Base-by-base conservation (phyloP, 306 rosid genomes). In the Fagus sylvatica region DNA sequence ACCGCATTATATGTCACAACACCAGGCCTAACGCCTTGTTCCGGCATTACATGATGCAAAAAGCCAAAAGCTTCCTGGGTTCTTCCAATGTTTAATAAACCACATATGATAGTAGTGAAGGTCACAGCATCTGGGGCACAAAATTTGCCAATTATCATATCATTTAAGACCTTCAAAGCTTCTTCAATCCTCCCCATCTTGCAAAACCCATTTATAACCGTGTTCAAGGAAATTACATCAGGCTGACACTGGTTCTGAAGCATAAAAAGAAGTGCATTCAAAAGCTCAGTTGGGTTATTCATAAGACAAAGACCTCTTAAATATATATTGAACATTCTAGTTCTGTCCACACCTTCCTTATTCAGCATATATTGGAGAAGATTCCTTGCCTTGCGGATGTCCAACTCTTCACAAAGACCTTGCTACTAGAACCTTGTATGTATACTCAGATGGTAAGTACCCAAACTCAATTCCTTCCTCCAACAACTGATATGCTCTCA, bases 401-500 rank as follows among this genome's bases (percentile, higher is more conserved):
- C 89, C 12, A 74, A 67, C 64, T 83, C 92, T 30, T 51, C 75
- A 76, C 92, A 92, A 33, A 90, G 90, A 79, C 89, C 89, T 85
- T 85, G 87, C 91, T 42, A 90, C 84, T 62, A 94, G 74, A 69
- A 84, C 80, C 82, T 88, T 89, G 74, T 89, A 92, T 8, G 97
- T 90, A 74, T 80, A 76, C 80, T 90, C 95, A 3, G 89, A 92
- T 0, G 86, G 85, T 72, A 74, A 77, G 75, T 88, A 91, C 28
- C 97, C 87, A 48, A 89, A 90, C 75, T 66, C 88, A 70, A 72
- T 81, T 54, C 97, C 93, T 82, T 94, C 97, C 65, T 89, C 86
- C 30, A 90, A 77, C 80, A 94, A 81, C 81, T 90, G 97, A 87
- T 84, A 89, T 69, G 93, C 97, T 80, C 97, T 85, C 97, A 88